Percentiles rank a stretch among this genome's conserved stretches.
Evolutionary conservation across 257 asterid species (phyloP).

Genomic region (Nicotiana undulata): DNA sequence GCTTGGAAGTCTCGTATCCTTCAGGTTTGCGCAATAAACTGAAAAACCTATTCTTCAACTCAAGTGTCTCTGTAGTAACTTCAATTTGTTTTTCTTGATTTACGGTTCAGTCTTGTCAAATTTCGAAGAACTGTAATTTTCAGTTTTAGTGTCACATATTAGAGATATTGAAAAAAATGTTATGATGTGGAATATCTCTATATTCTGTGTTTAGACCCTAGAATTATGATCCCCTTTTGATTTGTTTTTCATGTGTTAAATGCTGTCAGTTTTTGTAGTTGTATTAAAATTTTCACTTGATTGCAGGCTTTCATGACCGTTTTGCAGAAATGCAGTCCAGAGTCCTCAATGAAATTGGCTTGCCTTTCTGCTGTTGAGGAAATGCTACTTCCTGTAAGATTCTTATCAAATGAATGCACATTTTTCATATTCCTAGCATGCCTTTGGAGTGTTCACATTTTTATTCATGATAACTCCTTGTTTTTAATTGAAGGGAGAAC

Average conservation of each 20-base stretch:
- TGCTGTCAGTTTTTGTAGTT: neutral
- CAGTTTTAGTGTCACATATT: neutral
- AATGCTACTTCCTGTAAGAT: conserved; percentile 75
- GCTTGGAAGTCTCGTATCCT: conserved; percentile 67
- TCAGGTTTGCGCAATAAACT: conserved; percentile 40
- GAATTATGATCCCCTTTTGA: neutral
- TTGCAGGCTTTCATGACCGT: conserved; percentile 67
- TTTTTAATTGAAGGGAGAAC: neutral
- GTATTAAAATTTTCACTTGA: neutral
- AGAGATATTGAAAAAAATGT: neutral
- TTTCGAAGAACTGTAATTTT: neutral
- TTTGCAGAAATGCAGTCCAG: conserved; percentile 55
- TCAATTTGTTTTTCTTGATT: neutral
- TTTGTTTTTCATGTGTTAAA: neutral
- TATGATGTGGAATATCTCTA: neutral
- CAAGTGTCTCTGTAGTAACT: neutral
- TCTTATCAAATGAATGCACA: neutral
- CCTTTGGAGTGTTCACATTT: neutral
- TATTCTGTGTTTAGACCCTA: neutral
- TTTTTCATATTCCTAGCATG: conserved; percentile 15
- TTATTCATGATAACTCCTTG: neutral
- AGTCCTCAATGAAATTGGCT: conserved; percentile 60
- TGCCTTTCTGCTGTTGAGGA: conserved; percentile 72
- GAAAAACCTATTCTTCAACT: neutral
- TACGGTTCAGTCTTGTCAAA: neutral